phyloP scores from a whole-genome alignment of 1,284 basidiomycete genomes.

The Austroboletus niveus region DNA sequence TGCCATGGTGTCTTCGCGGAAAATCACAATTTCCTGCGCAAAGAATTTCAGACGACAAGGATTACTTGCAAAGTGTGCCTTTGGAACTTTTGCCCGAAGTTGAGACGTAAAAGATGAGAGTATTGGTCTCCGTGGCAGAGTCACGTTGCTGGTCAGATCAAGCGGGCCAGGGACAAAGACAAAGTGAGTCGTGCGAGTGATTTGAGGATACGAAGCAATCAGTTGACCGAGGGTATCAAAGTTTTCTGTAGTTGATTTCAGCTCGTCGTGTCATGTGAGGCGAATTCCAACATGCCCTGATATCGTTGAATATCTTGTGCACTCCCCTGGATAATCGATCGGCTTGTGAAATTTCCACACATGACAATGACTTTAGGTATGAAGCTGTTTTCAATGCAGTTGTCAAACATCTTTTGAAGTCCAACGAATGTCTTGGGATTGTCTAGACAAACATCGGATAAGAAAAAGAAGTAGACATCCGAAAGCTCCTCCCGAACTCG shows the following conservation, averaged over 20 bases:
- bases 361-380: slow-evolving; percentile 87
- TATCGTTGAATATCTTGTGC: slow-evolving; percentile 80
- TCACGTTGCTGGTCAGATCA: slow-evolving; percentile 78
- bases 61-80: slow-evolving; percentile 83
- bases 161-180: slow-evolving; percentile 93
- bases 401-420: slow-evolving; percentile 84
- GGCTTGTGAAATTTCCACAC: slow-evolving; percentile 93
- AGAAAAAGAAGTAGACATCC: slow-evolving; percentile 87
- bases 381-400: slow-evolving; percentile 86
- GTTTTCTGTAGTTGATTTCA: slow-evolving; percentile 53
- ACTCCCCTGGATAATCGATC: slow-evolving; percentile 75
- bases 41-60: slow-evolving; percentile 96
- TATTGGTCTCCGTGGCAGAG: slow-evolving; percentile 78
- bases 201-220: slow-evolving; percentile 75
- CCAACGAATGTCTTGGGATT: slow-evolving; percentile 80
- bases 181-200: slow-evolving; percentile 83
- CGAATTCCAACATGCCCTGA: slow-evolving; percentile 55
- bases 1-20: slow-evolving; percentile 91
- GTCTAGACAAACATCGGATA: slow-evolving; percentile 96
- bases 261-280: neutral
- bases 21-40: slow-evolving; percentile 94
- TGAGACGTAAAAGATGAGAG: slow-evolving; percentile 71
- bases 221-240: slow-evolving; percentile 87
- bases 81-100: slow-evolving; percentile 70
- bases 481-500: slow-evolving; percentile 66